Evolutionary conservation across 2,329 filamentous ascomycete species (phyloP), one percentile per base, ranked within the genome.

Genomic region (Colletotrichum magnum): DNA sequence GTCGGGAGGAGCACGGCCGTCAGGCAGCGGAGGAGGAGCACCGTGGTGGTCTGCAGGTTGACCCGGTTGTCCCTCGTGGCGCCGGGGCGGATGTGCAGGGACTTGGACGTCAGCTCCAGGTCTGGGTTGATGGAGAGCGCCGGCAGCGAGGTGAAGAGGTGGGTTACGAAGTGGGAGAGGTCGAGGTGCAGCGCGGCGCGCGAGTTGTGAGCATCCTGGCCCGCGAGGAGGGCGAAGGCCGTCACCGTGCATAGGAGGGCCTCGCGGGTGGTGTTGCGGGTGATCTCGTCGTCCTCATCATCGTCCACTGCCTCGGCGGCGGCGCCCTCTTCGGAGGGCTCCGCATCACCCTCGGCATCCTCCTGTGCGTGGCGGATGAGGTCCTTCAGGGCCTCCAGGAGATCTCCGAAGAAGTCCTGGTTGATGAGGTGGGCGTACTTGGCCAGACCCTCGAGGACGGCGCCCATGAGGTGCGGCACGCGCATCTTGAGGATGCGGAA

Each of bases 391-490:
- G 94, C 95, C 81, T 98, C 96, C 12, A 99, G 88, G 36, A 99
- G 87, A 77, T 99, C 96, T 32, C 95, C 96, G 75, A 99, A 99
- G 85, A 99, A 98, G 78, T 99, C 94, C 77, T 99, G 94, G 83
- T 99, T 99, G 86, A 99, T 99, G 69, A 99, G 87, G 78, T 98
- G 96, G 4, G 95, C 92, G 78, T 97, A 99, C 77, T 94, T 94
- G 58, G 95, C 95, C 24, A 99, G 84, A 32, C 96, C 96, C 83
- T 98, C 96, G 5, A 99, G 88, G 0, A 98, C 95, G 15, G 95
- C 95, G n/a, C 96, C 96, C 94, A 98, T 98, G 18, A 99, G 88
- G 73, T 92, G 90, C 15, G 94, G 91, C 26, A 90, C 87, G 28
- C 94, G 90, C 62, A 90, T 86, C 83, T 98, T 98, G 51, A 99